These are phyloP conservation scores for Neonectria ditissima DNA, from an alignment of 2,329 filamentous ascomycete species.

Conservation along the genomic window DNA sequence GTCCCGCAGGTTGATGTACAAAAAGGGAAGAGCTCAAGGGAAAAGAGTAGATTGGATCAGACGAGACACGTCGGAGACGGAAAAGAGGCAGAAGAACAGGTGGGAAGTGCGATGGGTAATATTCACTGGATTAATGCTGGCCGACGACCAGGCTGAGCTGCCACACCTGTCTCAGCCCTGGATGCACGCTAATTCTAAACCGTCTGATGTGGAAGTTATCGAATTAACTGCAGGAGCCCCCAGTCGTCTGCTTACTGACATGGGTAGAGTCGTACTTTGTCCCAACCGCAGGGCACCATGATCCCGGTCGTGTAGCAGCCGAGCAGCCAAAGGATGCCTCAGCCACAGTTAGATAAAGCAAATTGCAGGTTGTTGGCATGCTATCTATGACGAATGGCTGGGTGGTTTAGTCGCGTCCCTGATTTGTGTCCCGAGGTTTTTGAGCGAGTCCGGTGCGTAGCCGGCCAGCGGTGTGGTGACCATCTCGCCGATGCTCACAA, in stretches of 20 bases:
- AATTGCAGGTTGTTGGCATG: background rate
- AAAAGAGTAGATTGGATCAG: background rate
- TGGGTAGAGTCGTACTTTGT: background rate
- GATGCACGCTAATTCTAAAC: background rate
- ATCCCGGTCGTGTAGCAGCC: background rate
- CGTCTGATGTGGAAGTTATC: background rate
- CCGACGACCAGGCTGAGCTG: background rate
- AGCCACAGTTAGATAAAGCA: background rate
- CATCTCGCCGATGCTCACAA: background rate
- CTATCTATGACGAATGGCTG: background rate
- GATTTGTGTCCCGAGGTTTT: background rate
- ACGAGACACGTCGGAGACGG: background rate
- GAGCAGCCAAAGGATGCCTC: background rate
- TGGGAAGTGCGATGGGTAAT: background rate
- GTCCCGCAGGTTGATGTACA: too few relatives aligned
- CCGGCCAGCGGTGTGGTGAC: background rate
- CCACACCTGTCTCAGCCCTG: background rate
- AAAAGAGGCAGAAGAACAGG: background rate
- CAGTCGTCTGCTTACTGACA: background rate
- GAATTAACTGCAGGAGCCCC: background rate
- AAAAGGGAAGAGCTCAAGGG: too few relatives aligned
- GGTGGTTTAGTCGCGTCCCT: background rate
- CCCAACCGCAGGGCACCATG: background rate
- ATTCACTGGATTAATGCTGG: background rate
- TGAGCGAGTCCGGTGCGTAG: background rate